A percentile compares a stretch with the other conserved stretches of the same genome.
These are phyloP conservation scores for Populus trichocarpa DNA, from an alignment of 441 rosid genomes.

Conservation along the genomic window DNA sequence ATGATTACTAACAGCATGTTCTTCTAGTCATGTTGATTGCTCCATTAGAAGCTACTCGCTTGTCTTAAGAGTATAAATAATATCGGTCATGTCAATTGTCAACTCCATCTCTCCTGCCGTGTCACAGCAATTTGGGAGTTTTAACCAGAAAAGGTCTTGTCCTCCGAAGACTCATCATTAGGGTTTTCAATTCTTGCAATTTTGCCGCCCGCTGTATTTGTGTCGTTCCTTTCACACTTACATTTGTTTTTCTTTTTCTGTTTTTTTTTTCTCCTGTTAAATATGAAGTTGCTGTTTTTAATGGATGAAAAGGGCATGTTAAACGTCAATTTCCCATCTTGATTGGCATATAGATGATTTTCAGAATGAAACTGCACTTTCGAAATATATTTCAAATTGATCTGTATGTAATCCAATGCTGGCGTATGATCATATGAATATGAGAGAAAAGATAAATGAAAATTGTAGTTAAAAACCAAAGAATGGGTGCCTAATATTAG, in stretches of 20 bases:
- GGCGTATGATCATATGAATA: too few relatives aligned
- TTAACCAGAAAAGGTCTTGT: not conserved
- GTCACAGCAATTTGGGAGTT: not conserved
- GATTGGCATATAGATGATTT: too few relatives aligned
- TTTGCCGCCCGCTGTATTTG: not conserved
- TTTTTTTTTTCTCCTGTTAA: not conserved
- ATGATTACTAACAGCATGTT: not conserved
- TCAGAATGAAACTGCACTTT: too few relatives aligned
- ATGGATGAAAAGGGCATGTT: too few relatives aligned
- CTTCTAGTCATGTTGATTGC: conserved; percentile 1
- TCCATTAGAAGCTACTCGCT: conserved; percentile 2
- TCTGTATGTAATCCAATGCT: too few relatives aligned
- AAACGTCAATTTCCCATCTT: too few relatives aligned
- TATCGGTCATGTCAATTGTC: not conserved
- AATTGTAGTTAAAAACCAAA: too few relatives aligned
- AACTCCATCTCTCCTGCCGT: not conserved
- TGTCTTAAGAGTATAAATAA: not conserved
- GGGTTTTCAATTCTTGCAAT: not conserved
- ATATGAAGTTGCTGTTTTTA: not conserved
- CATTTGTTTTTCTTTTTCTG: not conserved
- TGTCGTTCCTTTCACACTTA: not conserved
- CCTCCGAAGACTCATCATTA: conserved; percentile 4
- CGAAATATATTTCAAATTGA: too few relatives aligned
- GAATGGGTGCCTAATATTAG: too few relatives aligned
- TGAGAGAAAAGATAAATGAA: too few relatives aligned